Base-by-base conservation (phyloP, 2,329 filamentous ascomycete genomes). In the Cordyceps fumosorosea region DNA sequence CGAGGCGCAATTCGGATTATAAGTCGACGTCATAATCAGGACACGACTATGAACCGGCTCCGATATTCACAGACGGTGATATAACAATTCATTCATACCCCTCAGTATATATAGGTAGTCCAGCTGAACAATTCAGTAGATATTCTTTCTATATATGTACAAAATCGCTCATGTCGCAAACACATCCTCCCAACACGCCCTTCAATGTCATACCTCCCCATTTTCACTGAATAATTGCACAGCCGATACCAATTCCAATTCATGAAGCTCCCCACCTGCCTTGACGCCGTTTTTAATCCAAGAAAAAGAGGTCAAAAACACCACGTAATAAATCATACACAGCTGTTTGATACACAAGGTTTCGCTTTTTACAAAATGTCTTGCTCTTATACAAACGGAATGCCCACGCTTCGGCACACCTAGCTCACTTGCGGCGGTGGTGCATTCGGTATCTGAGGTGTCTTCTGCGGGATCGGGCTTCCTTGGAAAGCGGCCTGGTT, bases 401-500 rank as follows among this genome's bases (percentile, higher is more conserved):
- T 10, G 12, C 8, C 24, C 24, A 18, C 20, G 18, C 22, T 26
- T 29, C n/a, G 56, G 32, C 11, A 32, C 51, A 20, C n/a, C 50
- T 70, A 69, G 51, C 70, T 68, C 63, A 71, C 69, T 42, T 68
- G 68, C 10, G 72, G 72, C 18, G 70, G 68, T 12, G 70, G 66
- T 67, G 74, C 74, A 47, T 71, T 74, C 10, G 70, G 68, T 69
- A 74, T 72, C 64, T 76, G 74, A 20, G 74, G 69, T 14, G 72
- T 71, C 64, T 69, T 74, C 62, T 74, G 71, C 18, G 72, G 64
- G 20, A 71, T 73, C 32, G 74, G 73, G 55, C 74, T 76, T 42
- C 70, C 69, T 53, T 75, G 73, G 53, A 65, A 73, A 53, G 67
- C 67, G 29, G 63, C 67, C 42, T 69, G 61, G 42, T 65, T 66